These are phyloP conservation scores for Lactarius hatsudake DNA, from an alignment of 768 basidiomycete genomes.

Conservation along the genomic window DNA sequence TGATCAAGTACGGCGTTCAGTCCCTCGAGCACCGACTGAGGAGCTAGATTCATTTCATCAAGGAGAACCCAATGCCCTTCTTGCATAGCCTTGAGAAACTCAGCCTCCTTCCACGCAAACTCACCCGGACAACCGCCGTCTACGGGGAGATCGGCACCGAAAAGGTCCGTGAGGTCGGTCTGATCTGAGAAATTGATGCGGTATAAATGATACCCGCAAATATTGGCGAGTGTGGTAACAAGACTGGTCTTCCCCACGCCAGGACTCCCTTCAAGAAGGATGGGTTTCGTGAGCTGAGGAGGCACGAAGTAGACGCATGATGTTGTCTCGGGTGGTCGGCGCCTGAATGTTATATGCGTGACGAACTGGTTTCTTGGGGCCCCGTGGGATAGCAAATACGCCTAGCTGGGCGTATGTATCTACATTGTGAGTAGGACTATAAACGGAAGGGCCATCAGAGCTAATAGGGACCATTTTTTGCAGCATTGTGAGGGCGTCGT, in stretches of 20 bases:
- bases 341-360: constrained; percentile 77
- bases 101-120: constrained; percentile 97
- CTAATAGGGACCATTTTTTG: constrained; percentile 52
- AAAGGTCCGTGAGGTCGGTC: constrained; percentile 93
- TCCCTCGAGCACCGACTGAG: constrained; percentile 94
- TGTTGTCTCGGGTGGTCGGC: constrained; percentile 86
- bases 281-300: constrained; percentile 88
- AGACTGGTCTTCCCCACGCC: constrained; percentile 98
- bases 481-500: constrained; percentile 54
- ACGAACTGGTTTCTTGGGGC: constrained; percentile 39
- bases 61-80: constrained; percentile 97
- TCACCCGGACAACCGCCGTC: constrained; percentile 89
- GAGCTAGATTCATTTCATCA: constrained; percentile 99
- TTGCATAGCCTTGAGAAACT: constrained; percentile 90
- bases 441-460: constrained; percentile 29
- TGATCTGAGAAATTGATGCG: constrained; percentile 98
- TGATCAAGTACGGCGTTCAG: constrained; percentile 96
- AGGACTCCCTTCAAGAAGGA: constrained; percentile 94
- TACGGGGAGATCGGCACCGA: constrained; percentile 93
- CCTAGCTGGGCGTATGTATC: constrained; percentile 56
- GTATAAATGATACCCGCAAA: constrained; percentile 74
- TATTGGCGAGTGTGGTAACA: constrained; percentile 78
- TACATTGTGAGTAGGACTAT: constrained; percentile 37
- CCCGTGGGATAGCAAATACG: constrained; percentile 67
- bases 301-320: constrained; percentile 83